phyloP scores from a whole-genome alignment of 257 asterid genomes.

The Solanum chmielewskii region DNA sequence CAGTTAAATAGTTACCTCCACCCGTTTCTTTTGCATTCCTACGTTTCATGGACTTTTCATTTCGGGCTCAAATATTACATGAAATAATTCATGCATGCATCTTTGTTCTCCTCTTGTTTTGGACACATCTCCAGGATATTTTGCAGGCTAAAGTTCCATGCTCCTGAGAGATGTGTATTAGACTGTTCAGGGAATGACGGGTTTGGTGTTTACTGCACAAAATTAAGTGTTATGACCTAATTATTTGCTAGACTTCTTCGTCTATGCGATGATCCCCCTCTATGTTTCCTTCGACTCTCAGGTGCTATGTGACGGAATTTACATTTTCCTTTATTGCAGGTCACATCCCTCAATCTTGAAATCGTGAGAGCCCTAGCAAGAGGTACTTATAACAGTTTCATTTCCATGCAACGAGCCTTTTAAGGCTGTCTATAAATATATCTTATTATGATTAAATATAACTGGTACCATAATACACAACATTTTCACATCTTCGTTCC shows the following conservation, averaged over 20 bases:
- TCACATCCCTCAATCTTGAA: constrained; percentile 84
- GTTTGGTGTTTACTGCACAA: not conserved
- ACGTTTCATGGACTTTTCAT: not conserved
- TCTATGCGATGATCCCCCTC: not conserved
- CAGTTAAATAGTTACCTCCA: not conserved
- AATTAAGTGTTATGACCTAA: not conserved
- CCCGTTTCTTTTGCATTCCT: not conserved
- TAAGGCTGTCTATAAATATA: not conserved
- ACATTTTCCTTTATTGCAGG: constrained; percentile 33
- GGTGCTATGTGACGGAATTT: not conserved
- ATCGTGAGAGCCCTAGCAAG: constrained; percentile 88
- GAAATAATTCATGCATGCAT: not conserved
- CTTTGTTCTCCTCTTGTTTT: not conserved
- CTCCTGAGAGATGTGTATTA: not conserved
- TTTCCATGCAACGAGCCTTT: not conserved
- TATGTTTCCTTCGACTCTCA: not conserved
- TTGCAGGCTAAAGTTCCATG: not conserved
- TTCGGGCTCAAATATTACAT: not conserved
- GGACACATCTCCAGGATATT: not conserved
- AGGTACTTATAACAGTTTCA: constrained; percentile 31
- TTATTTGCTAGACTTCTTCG: not conserved
- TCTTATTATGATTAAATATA: not conserved
- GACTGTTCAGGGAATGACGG: not conserved
- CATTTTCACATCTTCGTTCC: not conserved
- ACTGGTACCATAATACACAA: not conserved